These are phyloP conservation scores for Angomonas deanei DNA, from an alignment of 208 protist species.

Conservation along the genomic window DNA sequence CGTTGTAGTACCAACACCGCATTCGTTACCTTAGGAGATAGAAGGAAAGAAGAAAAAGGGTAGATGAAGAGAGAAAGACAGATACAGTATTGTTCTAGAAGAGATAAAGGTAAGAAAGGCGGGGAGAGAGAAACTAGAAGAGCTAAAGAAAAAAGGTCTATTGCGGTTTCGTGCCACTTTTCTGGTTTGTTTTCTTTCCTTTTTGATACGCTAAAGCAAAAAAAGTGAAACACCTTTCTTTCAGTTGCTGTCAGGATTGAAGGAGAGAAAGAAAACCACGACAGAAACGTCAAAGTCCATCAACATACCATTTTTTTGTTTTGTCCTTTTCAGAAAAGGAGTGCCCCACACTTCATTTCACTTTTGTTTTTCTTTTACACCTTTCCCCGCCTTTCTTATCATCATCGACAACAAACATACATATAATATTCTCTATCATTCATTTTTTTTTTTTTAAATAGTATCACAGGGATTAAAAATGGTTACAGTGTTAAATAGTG, in stretches of 20 bases:
- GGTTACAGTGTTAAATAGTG: not conserved
- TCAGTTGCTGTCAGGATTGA: not conserved
- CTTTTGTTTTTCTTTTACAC: slow-evolving; percentile 2
- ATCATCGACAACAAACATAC: not conserved
- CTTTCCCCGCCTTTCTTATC: not conserved
- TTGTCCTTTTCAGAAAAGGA: not conserved
- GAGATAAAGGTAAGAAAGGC: slow-evolving; percentile 7
- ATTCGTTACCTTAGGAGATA: no score
- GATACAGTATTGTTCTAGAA: not conserved
- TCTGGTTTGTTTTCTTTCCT: not conserved
- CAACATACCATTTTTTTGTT: not conserved
- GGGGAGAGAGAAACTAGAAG: not conserved
- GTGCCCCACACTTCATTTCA: not conserved
- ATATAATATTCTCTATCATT: not conserved
- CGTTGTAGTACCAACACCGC: no score
- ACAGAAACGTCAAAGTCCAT: not conserved
- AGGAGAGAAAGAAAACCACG: not conserved
- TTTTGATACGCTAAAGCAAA: not conserved
- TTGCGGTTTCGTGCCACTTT: not conserved
- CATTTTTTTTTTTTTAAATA: not conserved
- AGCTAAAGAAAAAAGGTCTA: slow-evolving; percentile 3
- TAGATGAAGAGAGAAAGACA: slow-evolving; percentile 1
- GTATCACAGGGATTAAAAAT: not conserved
- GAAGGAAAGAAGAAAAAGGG: slow-evolving; percentile 2
- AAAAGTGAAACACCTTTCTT: not conserved